A percentile compares a stretch with the other conserved stretches of the same genome.
Conservation (phyloP, 2,329 filamentous ascomycete genomes). For the Sporothrix luriei region DNA sequence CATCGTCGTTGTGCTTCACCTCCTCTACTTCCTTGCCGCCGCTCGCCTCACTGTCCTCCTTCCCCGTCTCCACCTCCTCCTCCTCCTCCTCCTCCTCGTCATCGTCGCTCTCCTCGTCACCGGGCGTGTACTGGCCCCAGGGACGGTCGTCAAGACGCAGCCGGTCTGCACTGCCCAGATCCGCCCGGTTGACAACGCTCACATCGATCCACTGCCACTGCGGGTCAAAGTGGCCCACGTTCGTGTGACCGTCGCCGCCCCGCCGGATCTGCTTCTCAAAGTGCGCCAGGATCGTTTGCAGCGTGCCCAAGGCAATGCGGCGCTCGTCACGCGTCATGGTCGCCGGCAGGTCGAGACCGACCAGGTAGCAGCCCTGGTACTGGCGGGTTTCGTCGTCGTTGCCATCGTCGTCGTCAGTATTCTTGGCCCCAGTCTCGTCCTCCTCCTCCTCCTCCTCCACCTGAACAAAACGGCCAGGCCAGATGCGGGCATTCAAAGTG, state of each 20-base stretch:
- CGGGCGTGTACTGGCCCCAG: conserved; percentile 53
- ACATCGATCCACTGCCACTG: conserved; percentile 54
- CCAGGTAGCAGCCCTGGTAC: conserved; percentile 63
- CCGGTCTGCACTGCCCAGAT: conserved; percentile 43
- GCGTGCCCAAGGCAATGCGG: conserved; percentile 47
- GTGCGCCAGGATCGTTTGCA: conserved; percentile 50
- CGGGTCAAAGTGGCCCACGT: conserved; percentile 53
- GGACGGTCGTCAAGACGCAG: conserved; percentile 52
- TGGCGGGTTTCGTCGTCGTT: conserved; percentile 45
- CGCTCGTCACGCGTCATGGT: conserved; percentile 47
- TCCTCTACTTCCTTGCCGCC: conserved; percentile 35
- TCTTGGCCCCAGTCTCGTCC: neutral
- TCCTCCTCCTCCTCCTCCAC: conserved; percentile 32
- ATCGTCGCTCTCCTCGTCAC: conserved; percentile 50
- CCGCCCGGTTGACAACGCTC: conserved; percentile 44
- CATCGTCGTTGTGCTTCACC: conserved; percentile 36
- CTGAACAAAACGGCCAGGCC: conserved; percentile 62
- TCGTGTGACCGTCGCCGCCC: conserved; percentile 29
- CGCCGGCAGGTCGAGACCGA: conserved; percentile 53
- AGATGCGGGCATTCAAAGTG: conserved; percentile 58
- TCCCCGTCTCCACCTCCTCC: conserved; percentile 43
- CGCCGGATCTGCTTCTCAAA: conserved; percentile 53
- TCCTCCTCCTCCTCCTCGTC: conserved; percentile 46
- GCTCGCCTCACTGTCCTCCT: conserved; percentile 43
- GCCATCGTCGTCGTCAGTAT: conserved; percentile 42